These are phyloP conservation scores for Aspergillus alliaceus DNA, from an alignment of 2,329 filamentous ascomycete species.

Conservation along the genomic window DNA sequence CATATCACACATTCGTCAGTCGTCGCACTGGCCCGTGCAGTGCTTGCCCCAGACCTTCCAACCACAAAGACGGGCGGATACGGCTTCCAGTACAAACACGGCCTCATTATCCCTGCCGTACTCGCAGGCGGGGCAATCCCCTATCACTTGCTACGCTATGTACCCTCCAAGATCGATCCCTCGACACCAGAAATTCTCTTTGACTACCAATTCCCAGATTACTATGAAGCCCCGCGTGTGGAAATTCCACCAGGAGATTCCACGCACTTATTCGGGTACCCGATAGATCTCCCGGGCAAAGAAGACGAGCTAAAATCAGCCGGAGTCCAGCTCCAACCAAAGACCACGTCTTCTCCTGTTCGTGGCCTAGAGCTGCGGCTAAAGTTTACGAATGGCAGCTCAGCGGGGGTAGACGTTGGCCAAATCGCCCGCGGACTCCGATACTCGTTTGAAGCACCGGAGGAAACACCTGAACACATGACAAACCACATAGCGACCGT, in stretches of 20 bases:
- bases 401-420: not conserved
- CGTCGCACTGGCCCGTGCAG: constrained; percentile 10
- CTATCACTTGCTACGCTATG: constrained; percentile 22
- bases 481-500: not conserved
- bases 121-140: constrained; percentile 11
- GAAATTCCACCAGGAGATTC: constrained; percentile 13
- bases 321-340: not conserved
- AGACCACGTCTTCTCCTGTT: not conserved
- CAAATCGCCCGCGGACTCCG: not conserved
- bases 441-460: not conserved
- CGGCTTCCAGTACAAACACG: constrained; percentile 25
- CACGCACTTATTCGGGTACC: not conserved
- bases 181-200: constrained; percentile 11
- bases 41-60: constrained; percentile 11
- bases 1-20: constrained; percentile 12
- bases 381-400: not conserved
- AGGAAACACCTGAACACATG: not conserved
- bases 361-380: not conserved
- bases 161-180: constrained; percentile 16
- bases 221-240: constrained; percentile 19
- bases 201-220: constrained; percentile 20
- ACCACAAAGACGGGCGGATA: constrained; percentile 12
- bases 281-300: not conserved
- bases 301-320: not conserved
- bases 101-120: constrained; percentile 22